Evolutionary conservation across 352 stramenopile genomes (phyloP).

Genomic region (Phytophthora megakarya): DNA sequence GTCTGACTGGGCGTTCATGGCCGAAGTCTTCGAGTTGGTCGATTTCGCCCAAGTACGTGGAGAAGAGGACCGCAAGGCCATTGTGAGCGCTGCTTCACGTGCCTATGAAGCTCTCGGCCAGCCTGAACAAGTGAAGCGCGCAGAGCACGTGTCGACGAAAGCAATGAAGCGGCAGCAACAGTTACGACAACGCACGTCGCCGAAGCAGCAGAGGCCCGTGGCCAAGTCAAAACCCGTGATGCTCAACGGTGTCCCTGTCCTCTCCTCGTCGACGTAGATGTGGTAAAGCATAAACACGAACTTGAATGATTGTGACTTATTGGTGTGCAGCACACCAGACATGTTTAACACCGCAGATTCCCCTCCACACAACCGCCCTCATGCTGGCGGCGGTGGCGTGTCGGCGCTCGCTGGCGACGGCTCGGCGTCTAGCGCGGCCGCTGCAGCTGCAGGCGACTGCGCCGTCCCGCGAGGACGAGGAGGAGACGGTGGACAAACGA

Average conservation of each 20-base stretch:
- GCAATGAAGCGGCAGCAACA: conserved; percentile 29
- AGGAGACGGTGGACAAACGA: conserved; percentile 5
- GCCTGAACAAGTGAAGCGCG: conserved; percentile 24
- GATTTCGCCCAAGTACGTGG: conserved; percentile 31
- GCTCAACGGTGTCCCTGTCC: conserved; percentile 30
- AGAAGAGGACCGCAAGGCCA: conserved; percentile 30
- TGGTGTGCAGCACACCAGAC: conserved; percentile 2
- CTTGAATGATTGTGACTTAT: too few species aligned
- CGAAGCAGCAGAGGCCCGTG: conserved; percentile 5
- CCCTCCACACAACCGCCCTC: conserved; percentile 26
- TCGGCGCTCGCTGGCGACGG: conserved; percentile 25
- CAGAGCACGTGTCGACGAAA: conserved; percentile 19
- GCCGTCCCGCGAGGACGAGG: not conserved
- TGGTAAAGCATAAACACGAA: too few species aligned
- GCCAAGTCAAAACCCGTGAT: conserved; percentile 17
- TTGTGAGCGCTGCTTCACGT: conserved; percentile 33
- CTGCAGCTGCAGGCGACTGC: conserved; percentile 27
- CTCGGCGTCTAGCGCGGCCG: conserved; percentile 23
- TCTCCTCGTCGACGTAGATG: conserved; percentile 30
- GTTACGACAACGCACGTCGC: conserved; percentile 9
- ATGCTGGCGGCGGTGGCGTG: conserved; percentile 38
- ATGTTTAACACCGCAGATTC: conserved; percentile 18
- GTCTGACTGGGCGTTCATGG: conserved; percentile 41
- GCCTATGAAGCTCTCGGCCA: conserved; percentile 41
- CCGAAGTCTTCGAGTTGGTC: conserved; percentile 39